These are phyloP conservation scores for Crithidia mellificae DNA, from an alignment of 208 protist species.

Conservation along the genomic window DNA sequence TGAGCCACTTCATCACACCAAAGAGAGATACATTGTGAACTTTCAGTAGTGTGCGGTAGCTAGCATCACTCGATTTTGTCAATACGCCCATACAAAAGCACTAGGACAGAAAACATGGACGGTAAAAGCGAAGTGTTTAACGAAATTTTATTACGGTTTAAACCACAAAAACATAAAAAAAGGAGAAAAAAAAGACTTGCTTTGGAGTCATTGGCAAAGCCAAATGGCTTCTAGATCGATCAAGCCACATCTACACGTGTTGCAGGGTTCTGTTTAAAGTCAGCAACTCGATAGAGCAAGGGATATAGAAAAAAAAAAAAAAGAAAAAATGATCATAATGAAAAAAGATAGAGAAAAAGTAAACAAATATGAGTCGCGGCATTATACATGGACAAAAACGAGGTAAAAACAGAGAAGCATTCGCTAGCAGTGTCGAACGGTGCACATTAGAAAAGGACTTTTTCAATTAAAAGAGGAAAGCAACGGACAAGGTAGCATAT, in stretches of 20 bases:
- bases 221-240: too few relatives aligned
- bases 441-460: background rate
- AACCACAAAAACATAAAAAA: slow-evolving; percentile 1
- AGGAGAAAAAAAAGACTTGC: background rate
- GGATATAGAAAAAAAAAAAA: slow-evolving; percentile 7
- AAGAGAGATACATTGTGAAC: too few relatives aligned
- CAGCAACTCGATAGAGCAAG: background rate
- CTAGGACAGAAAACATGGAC: slow-evolving; percentile 1
- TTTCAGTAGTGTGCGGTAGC: too few relatives aligned
- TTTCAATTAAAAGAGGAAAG: background rate
- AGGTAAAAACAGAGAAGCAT: slow-evolving; percentile 3
- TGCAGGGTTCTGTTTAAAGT: too few relatives aligned
- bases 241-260: too few relatives aligned
- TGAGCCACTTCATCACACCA: too few relatives aligned
- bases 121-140: background rate
- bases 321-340: slow-evolving; percentile 2
- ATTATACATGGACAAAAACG: background rate
- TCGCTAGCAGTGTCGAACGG: background rate
- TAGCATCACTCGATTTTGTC: too few relatives aligned
- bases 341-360: slow-evolving; percentile 7
- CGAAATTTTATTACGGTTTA: background rate
- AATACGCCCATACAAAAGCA: too few relatives aligned
- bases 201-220: too few relatives aligned
- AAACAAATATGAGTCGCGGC: background rate
- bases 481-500: slow-evolving; percentile 1